Percentiles rank a stretch among this genome's conserved stretches.
These are phyloP conservation scores for Phlyctochytrium planicorne DNA, from an alignment of 192 early-diverging fungal genomes.

Conservation along the genomic window DNA sequence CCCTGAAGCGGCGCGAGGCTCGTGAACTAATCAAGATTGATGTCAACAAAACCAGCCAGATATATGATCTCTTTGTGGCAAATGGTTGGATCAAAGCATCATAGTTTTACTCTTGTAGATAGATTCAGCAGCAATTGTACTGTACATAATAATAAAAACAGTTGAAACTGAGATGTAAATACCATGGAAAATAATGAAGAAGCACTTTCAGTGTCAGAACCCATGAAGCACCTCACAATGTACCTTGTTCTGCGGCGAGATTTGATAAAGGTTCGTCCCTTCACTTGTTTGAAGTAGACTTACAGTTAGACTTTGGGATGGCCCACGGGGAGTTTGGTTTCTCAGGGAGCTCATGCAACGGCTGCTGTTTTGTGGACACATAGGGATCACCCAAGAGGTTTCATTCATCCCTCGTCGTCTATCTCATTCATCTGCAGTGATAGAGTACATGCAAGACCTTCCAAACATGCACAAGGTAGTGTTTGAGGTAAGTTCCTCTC, in stretches of 20 bases:
- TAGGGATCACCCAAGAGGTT: slow-evolving; percentile 6
- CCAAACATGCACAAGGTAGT: slow-evolving; percentile 20
- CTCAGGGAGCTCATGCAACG: slow-evolving; percentile 22
- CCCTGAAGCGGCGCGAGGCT: slow-evolving; percentile 75
- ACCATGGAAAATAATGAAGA: too few species aligned
- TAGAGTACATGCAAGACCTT: slow-evolving; percentile 21
- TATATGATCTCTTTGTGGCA: slow-evolving; percentile 93
- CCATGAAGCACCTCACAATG: neutral
- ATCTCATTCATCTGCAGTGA: neutral
- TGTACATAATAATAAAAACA: too few species aligned
- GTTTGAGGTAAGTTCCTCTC: neutral
- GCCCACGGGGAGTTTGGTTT: slow-evolving; percentile 18
- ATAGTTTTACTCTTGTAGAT: too few species aligned
- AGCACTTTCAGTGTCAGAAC: too few species aligned
- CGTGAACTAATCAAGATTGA: slow-evolving; percentile 92
- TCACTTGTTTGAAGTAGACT: neutral
- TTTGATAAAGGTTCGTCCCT: neutral
- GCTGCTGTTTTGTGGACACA: slow-evolving; percentile 18
- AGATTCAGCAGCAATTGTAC: neutral
- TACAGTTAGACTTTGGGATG: slow-evolving; percentile 10
- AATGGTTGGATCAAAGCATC: slow-evolving; percentile 85
- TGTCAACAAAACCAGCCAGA: slow-evolving; percentile 78
- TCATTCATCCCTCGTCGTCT: neutral
- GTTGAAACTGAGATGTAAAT: too few species aligned
- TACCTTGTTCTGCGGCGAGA: neutral